Evolutionary conservation across 768 basidiomycete genomes (phyloP).

Genomic region (Fistulinella prunicolor): DNA sequence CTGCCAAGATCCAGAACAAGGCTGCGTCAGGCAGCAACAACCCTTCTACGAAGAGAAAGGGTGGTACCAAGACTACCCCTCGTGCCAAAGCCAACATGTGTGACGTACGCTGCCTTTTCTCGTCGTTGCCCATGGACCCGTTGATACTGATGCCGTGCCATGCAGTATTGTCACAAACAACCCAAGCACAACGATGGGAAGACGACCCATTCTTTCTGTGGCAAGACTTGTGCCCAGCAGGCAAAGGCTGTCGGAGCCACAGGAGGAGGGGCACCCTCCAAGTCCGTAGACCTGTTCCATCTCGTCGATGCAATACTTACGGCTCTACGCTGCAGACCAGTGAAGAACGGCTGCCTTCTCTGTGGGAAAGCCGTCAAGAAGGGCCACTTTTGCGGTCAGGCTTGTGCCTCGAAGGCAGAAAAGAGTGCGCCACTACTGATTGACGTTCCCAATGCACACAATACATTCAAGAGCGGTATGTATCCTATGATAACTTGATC

Average conservation of each 20-base stretch:
- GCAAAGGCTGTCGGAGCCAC: conserved; percentile 32
- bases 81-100: conserved; percentile 41
- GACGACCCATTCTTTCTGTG: conserved; percentile 58
- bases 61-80: conserved; percentile 21
- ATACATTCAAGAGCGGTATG: conserved; percentile 65
- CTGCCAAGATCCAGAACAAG: conserved; percentile 42
- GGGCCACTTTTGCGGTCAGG: conserved; percentile 60
- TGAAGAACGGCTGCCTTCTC: conserved; percentile 52
- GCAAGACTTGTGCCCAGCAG: conserved; percentile 59
- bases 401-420: conserved; percentile 54
- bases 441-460: conserved; percentile 57
- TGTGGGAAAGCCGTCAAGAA: conserved; percentile 59
- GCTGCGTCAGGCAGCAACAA: conserved; percentile 22
- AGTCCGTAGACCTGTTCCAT: conserved; percentile 28
- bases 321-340: conserved; percentile 30
- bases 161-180: conserved; percentile 55
- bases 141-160: conserved; percentile 6
- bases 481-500: conserved; percentile 1
- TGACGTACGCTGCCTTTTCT: conserved; percentile 39
- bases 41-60: conserved; percentile 28
- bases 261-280: conserved; percentile 30
- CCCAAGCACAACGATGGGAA: conserved; percentile 60
- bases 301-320: conserved; percentile 31
- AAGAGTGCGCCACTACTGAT: conserved; percentile 54
- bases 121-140: background rate